A percentile compares a stretch with the other conserved stretches of the same genome.
Evolutionary conservation across 2,329 filamentous ascomycete genomes (phyloP).

Genomic region (Diaporthe longicolla): DNA sequence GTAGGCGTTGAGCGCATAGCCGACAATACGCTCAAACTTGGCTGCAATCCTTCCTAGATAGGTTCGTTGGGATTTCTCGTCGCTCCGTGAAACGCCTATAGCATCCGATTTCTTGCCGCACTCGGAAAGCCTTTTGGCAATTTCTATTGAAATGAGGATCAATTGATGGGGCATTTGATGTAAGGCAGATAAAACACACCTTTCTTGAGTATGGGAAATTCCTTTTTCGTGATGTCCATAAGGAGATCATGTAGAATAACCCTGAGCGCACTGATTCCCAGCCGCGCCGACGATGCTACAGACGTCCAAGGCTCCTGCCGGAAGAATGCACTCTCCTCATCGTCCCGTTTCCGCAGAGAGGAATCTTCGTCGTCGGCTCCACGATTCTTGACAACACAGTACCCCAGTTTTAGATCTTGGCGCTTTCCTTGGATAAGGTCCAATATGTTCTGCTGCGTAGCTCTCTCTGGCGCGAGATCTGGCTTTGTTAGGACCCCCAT

Average conservation of each 20-base stretch:
- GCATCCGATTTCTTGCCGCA: slow-evolving; percentile 43
- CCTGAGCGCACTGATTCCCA: slow-evolving; percentile 55
- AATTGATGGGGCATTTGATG: neutral
- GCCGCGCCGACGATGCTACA: slow-evolving; percentile 45
- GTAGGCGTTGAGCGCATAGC: slow-evolving; percentile 52
- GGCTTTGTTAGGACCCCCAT: slow-evolving; percentile 71
- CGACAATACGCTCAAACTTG: slow-evolving; percentile 48
- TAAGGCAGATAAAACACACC: neutral
- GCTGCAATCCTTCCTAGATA: slow-evolving; percentile 54
- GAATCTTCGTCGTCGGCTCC: slow-evolving; percentile 57
- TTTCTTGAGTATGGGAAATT: slow-evolving; percentile 54
- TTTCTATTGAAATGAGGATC: slow-evolving; percentile 43
- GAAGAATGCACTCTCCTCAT: slow-evolving; percentile 57
- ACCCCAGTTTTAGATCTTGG: slow-evolving; percentile 60
- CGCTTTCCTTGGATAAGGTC: slow-evolving; percentile 59
- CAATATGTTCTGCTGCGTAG: slow-evolving; percentile 55
- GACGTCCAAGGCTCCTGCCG: slow-evolving; percentile 52
- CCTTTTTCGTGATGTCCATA: slow-evolving; percentile 56
- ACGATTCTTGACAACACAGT: slow-evolving; percentile 64
- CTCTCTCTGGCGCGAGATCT: slow-evolving; percentile 64
- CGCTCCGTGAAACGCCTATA: slow-evolving; percentile 52
- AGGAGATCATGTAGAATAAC: slow-evolving; percentile 55
- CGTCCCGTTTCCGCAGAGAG: slow-evolving; percentile 50
- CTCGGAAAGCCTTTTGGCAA: slow-evolving; percentile 41
- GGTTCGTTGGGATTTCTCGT: slow-evolving; percentile 51